Conservation (phyloP, 2,329 filamentous ascomycete species). For the Monilinia fructicola region DNA sequence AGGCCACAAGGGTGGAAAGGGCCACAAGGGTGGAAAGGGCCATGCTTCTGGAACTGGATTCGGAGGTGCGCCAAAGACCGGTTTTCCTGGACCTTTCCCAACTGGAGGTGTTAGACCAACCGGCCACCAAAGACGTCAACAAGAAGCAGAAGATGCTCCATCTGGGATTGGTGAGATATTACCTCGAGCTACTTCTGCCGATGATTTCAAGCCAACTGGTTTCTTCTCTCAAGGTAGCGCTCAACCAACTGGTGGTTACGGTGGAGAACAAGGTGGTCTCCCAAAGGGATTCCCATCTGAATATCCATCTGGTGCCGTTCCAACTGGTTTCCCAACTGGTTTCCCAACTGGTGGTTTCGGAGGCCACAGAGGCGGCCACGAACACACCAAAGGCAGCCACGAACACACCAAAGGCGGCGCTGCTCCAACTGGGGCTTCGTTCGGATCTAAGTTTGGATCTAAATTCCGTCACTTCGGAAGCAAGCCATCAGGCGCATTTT, state of each 20-base stretch:
- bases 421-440: neutral
- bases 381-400: no score
- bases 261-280: neutral
- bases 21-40: neutral
- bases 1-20: neutral
- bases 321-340: no score
- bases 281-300: neutral
- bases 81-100: neutral
- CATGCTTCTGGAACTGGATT: neutral
- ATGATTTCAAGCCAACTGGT: no score
- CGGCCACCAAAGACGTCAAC: slow-evolving; percentile 19
- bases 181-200: neutral
- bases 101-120: neutral
- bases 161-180: no score
- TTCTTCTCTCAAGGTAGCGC: neutral
- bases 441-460: no score
- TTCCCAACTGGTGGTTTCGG: neutral
- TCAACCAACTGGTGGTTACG: neutral
- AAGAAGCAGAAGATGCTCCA: neutral
- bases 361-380: neutral
- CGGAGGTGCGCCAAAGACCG: neutral
- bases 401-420: no score
- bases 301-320: no score
- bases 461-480: no score
- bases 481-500: neutral